Conservation (phyloP, 495 filamentous ascomycete genomes). For the Sporormia fimetaria region DNA sequence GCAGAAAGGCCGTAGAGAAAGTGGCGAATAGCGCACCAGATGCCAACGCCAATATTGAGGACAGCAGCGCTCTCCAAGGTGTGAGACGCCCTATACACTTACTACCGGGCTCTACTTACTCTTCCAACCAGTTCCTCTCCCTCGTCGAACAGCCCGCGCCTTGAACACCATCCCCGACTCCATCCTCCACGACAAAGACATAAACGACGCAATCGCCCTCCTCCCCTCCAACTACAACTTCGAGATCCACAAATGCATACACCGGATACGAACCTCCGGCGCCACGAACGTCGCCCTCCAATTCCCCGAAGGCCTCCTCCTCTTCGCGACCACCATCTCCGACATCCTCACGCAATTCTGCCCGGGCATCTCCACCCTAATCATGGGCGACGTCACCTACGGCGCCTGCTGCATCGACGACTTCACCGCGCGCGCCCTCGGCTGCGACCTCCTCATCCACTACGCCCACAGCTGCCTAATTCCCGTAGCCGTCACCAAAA, state of each 20-base stretch:
- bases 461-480: conserved; percentile 96
- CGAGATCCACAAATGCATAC: conserved; percentile 96
- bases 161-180: conserved; percentile 82
- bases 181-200: conserved; percentile 76
- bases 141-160: conserved; percentile 58
- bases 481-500: conserved; percentile 86
- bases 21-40: conserved; percentile 13
- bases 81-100: conserved; percentile 6
- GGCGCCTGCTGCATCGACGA: conserved; percentile 98
- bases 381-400: conserved; percentile 99
- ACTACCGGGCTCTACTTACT: not conserved
- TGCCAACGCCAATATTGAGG: conserved; percentile 31
- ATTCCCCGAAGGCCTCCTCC: conserved; percentile 88
- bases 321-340: conserved; percentile 96
- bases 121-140: conserved; percentile 33
- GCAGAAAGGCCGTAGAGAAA: conserved; percentile 28
- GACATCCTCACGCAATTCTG: conserved; percentile 96
- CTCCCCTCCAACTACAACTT: conserved; percentile 94
- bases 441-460: conserved; percentile 90
- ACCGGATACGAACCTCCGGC: conserved; percentile 68
- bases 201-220: conserved; percentile 76
- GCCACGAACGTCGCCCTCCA: conserved; percentile 80
- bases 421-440: conserved; percentile 87
- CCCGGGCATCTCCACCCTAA: conserved; percentile 76
- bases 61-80: conserved; percentile 35